Conservation (phyloP, 352 stramenopile species). For the Phytophthora constricta region DNA sequence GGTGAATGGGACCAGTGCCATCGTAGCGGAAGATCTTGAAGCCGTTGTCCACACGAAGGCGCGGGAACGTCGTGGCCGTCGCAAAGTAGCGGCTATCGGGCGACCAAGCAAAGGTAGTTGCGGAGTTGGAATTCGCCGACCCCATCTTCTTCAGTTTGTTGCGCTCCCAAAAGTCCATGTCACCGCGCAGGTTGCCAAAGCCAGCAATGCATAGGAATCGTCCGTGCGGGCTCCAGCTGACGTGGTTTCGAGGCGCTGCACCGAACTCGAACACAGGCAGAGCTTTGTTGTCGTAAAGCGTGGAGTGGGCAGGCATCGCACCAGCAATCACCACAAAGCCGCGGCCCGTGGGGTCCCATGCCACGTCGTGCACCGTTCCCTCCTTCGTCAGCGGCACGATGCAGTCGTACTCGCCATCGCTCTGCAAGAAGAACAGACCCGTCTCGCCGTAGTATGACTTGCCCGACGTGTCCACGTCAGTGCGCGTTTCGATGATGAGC, state of each 20-base stretch:
- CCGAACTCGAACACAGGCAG: constrained; percentile 97
- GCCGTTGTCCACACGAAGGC: constrained; percentile 99
- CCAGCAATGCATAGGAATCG: constrained; percentile 95
- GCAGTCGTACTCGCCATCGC: constrained; percentile 91
- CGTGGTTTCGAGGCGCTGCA: constrained; percentile 94
- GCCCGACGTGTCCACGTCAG: constrained; percentile 92
- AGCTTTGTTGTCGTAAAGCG: constrained; percentile 96
- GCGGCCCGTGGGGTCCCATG: constrained; percentile 93
- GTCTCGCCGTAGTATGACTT: constrained; percentile 99
- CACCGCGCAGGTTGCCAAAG: constrained; percentile 97
- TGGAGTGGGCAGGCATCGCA: constrained; percentile 94
- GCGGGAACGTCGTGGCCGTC: constrained; percentile 96
- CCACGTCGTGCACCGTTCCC: constrained; percentile 94
- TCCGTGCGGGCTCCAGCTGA: constrained; percentile 96
- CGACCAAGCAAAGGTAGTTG: constrained; percentile 91
- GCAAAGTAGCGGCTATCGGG: constrained; percentile 96
- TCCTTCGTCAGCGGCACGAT: constrained; percentile 91
- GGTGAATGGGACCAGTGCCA: constrained; percentile 89
- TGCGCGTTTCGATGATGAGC: constrained; percentile 92
- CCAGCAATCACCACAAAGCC: constrained; percentile 96
- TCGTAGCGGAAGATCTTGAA: constrained; percentile 98
- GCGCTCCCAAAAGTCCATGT: constrained; percentile 96
- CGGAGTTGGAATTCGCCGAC: constrained; percentile 81
- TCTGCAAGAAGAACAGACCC: constrained; percentile 95
- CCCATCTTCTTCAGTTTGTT: constrained; percentile 97